phyloP scores from a whole-genome alignment of 2,329 filamentous ascomycete species.

The Aspergillus carbonarius region DNA sequence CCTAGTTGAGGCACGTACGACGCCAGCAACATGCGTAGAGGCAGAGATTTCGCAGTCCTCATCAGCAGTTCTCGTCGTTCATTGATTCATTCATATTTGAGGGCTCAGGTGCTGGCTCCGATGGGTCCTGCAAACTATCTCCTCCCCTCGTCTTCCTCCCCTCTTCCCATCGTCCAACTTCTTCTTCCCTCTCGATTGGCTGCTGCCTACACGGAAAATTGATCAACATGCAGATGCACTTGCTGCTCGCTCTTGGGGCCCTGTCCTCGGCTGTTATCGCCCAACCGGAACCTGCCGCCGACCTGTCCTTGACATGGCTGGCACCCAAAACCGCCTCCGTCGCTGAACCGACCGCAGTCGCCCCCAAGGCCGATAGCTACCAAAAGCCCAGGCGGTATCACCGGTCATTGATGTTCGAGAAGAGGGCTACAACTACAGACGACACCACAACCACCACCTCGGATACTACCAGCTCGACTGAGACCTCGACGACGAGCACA shows the following conservation, averaged over 20 bases:
- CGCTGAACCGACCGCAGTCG: not conserved
- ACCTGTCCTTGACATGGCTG: not conserved
- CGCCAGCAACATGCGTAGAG: not conserved
- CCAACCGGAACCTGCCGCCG: not conserved
- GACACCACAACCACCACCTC: not conserved
- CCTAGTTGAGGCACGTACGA: slow-evolving; percentile 7
- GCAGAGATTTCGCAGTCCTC: slow-evolving; percentile 1
- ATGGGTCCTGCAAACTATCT: not conserved
- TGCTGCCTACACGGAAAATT: not conserved
- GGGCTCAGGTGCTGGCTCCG: not conserved
- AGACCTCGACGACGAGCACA: not conserved
- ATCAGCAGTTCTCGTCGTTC: not conserved
- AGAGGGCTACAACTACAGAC: slow-evolving; percentile 2
- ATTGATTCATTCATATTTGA: not conserved
- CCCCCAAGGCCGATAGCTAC: not conserved
- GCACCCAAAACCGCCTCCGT: not conserved
- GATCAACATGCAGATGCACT: not conserved
- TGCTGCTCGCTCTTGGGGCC: not conserved
- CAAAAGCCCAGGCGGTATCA: not conserved
- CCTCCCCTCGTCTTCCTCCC: not conserved
- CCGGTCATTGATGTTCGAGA: not conserved
- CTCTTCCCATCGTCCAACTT: not conserved
- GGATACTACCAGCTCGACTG: not conserved
- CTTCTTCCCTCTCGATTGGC: not conserved
- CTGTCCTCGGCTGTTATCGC: not conserved